Evolutionary conservation across 2,329 filamentous ascomycete genomes (phyloP).

Genomic region (Lasiodiplodia sp.): DNA sequence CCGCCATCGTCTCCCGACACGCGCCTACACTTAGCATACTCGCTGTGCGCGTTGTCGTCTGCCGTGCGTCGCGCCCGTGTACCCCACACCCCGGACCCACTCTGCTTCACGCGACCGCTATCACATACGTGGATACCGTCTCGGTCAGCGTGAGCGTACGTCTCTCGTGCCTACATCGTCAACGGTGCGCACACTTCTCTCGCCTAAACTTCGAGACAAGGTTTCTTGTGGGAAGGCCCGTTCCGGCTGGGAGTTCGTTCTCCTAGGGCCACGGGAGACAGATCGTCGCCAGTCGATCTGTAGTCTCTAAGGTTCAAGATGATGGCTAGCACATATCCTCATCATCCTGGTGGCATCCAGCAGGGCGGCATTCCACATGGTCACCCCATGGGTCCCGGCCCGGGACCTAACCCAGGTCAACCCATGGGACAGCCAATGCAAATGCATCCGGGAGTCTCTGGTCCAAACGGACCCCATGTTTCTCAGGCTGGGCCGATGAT

Average conservation of each 20-base stretch:
- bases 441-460: slow-evolving; percentile 76
- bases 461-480: slow-evolving; percentile 73
- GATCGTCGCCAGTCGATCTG: slow-evolving; percentile 14
- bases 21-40: background rate
- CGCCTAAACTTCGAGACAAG: background rate
- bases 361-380: slow-evolving; percentile 73
- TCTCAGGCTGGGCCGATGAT: slow-evolving; percentile 76
- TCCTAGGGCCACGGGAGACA: slow-evolving; percentile 20
- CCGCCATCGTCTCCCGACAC: background rate
- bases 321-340: slow-evolving; percentile 74
- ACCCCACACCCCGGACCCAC: slow-evolving; percentile 29
- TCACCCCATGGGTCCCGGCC: slow-evolving; percentile 68
- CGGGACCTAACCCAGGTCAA: slow-evolving; percentile 74
- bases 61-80: slow-evolving; percentile 24
- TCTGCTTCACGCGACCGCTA: slow-evolving; percentile 26
- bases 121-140: slow-evolving; percentile 23
- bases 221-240: background rate
- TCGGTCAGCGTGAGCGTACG: slow-evolving; percentile 9
- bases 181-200: slow-evolving; percentile 1
- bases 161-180: background rate
- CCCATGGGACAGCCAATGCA: slow-evolving; percentile 75
- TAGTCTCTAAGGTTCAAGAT: slow-evolving; percentile 55
- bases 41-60: slow-evolving; percentile 3
- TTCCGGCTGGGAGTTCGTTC: slow-evolving; percentile 22
- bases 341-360: slow-evolving; percentile 74